Percentiles rank a stretch among this genome's conserved stretches.
Conservation (phyloP, 345 rosid genomes). For the Tarenaya hassleriana region DNA sequence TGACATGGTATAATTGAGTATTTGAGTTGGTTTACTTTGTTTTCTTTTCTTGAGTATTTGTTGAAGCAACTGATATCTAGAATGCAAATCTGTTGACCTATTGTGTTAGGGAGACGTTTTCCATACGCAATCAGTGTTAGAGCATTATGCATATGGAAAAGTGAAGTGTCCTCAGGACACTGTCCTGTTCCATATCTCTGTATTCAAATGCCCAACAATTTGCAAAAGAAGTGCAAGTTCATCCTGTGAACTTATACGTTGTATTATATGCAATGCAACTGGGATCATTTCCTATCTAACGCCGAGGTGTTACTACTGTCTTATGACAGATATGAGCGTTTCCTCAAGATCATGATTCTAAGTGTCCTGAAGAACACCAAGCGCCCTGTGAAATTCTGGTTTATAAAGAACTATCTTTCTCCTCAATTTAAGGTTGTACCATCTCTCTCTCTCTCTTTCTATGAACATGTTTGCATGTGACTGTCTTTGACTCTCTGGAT, state of each 20-base stretch:
- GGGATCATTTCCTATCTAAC: conserved; percentile 14
- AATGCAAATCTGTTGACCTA: neutral
- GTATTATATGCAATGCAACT: neutral
- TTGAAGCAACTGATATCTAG: no score
- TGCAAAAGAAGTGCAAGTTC: conserved; percentile 8
- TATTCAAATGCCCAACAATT: neutral
- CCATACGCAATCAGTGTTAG: conserved; percentile 1
- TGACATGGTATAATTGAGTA: conserved; percentile 14
- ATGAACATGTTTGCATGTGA: neutral
- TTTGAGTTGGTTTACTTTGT: no score
- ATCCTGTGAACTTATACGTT: conserved; percentile 15
- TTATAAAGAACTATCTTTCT: conserved; percentile 96
- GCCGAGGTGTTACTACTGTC: conserved; percentile 11
- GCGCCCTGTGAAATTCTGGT: conserved; percentile 98
- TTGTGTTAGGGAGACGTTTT: conserved; percentile 13
- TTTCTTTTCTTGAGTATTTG: no score
- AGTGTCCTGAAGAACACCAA: conserved; percentile 85
- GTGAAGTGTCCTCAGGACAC: no score
- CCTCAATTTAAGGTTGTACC: conserved; percentile 88
- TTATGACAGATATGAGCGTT: conserved; percentile 83
- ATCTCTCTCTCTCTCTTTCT: conserved; percentile 10
- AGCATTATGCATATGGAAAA: conserved; percentile 12
- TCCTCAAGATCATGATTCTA: conserved; percentile 93
- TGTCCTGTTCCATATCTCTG: neutral
- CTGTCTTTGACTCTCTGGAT: conserved; percentile 1